Percentiles rank a stretch among this genome's conserved stretches.
Conservation (phyloP, 768 basidiomycete genomes). For the Scleroderma bovista region DNA sequence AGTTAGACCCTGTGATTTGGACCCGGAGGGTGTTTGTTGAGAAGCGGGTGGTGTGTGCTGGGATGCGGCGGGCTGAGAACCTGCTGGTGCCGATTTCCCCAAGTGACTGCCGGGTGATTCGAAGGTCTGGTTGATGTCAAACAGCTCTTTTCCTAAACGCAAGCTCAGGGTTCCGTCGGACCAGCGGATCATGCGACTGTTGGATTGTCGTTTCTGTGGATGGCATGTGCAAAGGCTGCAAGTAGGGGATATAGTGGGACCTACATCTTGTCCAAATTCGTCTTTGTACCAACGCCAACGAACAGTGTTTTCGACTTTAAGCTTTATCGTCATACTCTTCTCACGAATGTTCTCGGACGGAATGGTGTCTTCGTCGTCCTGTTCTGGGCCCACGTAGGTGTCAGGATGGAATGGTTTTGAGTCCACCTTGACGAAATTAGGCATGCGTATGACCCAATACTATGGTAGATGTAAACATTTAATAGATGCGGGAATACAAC, state of each 20-base stretch:
- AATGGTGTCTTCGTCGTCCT: constrained; percentile 59
- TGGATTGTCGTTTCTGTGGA: constrained; percentile 82
- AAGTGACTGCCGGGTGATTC: constrained; percentile 69
- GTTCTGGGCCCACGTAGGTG: constrained; percentile 78
- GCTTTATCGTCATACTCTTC: constrained; percentile 78
- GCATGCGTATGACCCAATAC: constrained; percentile 92
- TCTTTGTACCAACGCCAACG: constrained; percentile 94
- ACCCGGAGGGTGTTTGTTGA: constrained; percentile 26
- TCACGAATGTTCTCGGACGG: constrained; percentile 60
- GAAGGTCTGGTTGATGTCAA: constrained; percentile 78
- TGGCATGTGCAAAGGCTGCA: constrained; percentile 2
- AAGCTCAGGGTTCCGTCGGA: constrained; percentile 91
- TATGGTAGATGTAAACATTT: constrained; percentile 6
- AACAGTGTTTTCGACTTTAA: constrained; percentile 90
- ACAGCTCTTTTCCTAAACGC: constrained; percentile 88
- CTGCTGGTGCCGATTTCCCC: constrained; percentile 53
- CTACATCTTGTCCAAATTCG: constrained; percentile 66
- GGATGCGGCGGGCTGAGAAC: constrained; percentile 36
- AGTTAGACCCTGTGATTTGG: constrained; percentile 69
- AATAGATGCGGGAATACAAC: constrained; percentile 1
- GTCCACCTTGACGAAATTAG: constrained; percentile 90
- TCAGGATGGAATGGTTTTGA: constrained; percentile 87
- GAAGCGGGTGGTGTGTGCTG: constrained; percentile 38
- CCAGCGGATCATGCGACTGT: constrained; percentile 90
- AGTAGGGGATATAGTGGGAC: constrained; percentile 28